These are phyloP conservation scores for Geranium incanum DNA, from an alignment of 441 rosid species.

Conservation along the genomic window DNA sequence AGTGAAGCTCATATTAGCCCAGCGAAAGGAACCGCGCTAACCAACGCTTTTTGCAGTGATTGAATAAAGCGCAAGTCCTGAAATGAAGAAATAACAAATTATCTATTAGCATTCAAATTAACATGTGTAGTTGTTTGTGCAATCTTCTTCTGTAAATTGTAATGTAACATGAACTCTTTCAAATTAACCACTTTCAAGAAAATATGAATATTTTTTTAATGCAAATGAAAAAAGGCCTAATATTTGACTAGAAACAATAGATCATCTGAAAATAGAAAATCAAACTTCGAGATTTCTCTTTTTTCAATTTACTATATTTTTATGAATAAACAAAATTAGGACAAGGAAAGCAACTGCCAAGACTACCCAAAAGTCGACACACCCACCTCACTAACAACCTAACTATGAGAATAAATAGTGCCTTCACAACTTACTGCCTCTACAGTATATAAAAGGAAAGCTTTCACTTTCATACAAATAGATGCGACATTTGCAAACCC, in stretches of 20 bases:
- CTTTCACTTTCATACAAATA: background rate
- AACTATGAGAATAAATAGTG: background rate
- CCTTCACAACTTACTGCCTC: background rate
- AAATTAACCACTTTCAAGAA: no score
- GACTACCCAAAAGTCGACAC: background rate
- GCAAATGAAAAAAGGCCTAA: no score
- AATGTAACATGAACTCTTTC: no score
- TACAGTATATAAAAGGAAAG: background rate
- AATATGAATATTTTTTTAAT: no score
- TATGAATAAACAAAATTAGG: background rate
- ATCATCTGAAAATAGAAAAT: no score
- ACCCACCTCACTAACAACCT: background rate
- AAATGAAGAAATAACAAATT: constrained; percentile 18
- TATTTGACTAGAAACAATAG: no score
- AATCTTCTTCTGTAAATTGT: no score
- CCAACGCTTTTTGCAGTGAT: constrained; percentile 10
- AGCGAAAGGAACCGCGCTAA: constrained; percentile 12
- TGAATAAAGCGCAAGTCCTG: constrained; percentile 26
- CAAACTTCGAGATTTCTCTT: no score
- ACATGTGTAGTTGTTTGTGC: background rate
- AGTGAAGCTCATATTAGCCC: constrained; percentile 54
- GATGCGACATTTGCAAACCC: background rate
- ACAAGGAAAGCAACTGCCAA: background rate
- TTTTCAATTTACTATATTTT: no score
- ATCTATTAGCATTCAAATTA: constrained; percentile 3